These are phyloP conservation scores for Cardiospermum halicacabum DNA, from an alignment of 345 rosid species.

Conservation along the genomic window DNA sequence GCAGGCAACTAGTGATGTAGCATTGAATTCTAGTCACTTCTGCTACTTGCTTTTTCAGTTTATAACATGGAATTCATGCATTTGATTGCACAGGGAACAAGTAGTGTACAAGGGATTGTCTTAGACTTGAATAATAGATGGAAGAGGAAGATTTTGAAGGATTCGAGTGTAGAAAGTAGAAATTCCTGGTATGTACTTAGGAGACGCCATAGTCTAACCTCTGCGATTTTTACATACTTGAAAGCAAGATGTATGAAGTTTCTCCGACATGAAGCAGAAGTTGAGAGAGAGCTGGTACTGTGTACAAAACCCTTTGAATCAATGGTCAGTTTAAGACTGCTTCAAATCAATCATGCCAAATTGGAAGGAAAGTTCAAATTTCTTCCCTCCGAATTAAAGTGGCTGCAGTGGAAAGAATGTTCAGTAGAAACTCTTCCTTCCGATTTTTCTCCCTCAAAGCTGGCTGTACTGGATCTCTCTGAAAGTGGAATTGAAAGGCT, in stretches of 20 bases:
- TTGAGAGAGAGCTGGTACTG: conserved; percentile 24
- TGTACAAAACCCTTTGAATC: conserved; percentile 30
- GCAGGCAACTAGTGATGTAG: background rate
- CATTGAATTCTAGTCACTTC: background rate
- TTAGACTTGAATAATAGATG: conserved; percentile 22
- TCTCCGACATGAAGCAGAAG: conserved; percentile 12
- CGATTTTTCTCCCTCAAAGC: conserved; percentile 29
- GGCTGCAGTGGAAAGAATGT: conserved; percentile 73
- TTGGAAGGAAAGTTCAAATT: conserved; percentile 44
- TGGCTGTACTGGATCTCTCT: conserved; percentile 72
- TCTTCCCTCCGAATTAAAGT: conserved; percentile 50
- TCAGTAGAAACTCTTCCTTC: conserved; percentile 41
- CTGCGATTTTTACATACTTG: conserved; percentile 14
- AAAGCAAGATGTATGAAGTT: conserved; percentile 10
- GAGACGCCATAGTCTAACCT: background rate
- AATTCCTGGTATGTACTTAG: conserved; percentile 9
- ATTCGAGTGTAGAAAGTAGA: background rate
- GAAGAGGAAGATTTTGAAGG: conserved; percentile 11
- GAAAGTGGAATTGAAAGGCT: conserved; percentile 40
- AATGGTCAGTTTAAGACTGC: conserved; percentile 56
- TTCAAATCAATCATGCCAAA: conserved; percentile 49
- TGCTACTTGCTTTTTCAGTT: background rate
- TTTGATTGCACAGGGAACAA: conserved; percentile 38
- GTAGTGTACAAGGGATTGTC: conserved; percentile 37
- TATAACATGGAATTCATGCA: background rate